Percentiles rank a stretch among this genome's conserved stretches.
phyloP scores from a whole-genome alignment of 805 yeast species.

The Nadsonia fulvescens region DNA sequence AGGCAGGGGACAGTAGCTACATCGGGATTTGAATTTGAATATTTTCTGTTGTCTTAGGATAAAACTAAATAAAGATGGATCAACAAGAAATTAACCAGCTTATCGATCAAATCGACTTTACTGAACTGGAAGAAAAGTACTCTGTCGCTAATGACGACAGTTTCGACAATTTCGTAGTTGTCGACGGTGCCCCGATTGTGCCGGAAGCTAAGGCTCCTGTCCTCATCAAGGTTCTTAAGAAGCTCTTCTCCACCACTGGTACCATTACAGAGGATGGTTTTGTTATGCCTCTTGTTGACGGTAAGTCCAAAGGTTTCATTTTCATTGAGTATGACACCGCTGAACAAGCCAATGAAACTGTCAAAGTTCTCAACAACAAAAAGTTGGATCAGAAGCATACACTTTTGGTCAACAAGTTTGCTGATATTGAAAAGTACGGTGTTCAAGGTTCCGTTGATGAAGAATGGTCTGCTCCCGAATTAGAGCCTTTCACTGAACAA shows the following conservation, averaged over 20 bases:
- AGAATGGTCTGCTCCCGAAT: slow-evolving; percentile 45
- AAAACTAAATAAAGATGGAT: too few species aligned
- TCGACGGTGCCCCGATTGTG: slow-evolving; percentile 92
- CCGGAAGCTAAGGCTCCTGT: slow-evolving; percentile 77
- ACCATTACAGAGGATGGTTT: slow-evolving; percentile 48
- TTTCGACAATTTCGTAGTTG: slow-evolving; percentile 62
- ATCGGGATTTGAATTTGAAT: too few species aligned
- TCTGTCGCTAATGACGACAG: slow-evolving; percentile 41
- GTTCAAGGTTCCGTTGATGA: slow-evolving; percentile 41
- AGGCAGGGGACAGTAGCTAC: too few species aligned
- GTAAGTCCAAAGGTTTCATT: slow-evolving; percentile 62
- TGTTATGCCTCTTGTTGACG: slow-evolving; percentile 60
- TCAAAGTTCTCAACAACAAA: slow-evolving; percentile 67
- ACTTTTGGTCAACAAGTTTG: slow-evolving; percentile 61
- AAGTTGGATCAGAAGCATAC: slow-evolving; percentile 89
- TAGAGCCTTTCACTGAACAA: slow-evolving; percentile 55
- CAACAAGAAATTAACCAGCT: slow-evolving; percentile 8
- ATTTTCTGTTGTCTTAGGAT: too few species aligned
- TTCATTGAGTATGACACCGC: slow-evolving; percentile 65
- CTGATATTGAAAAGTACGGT: slow-evolving; percentile 69
- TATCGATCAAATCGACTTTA: slow-evolving; percentile 38
- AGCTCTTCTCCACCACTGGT: slow-evolving; percentile 64
- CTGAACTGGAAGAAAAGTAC: slow-evolving; percentile 70
- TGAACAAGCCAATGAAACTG: slow-evolving; percentile 57
- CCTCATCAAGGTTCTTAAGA: slow-evolving; percentile 67